A percentile compares a stretch with the other conserved stretches of the same genome.
Evolutionary conservation across 2,329 filamentous ascomycete genomes (phyloP).

Genomic region (Penicillium sp.): DNA sequence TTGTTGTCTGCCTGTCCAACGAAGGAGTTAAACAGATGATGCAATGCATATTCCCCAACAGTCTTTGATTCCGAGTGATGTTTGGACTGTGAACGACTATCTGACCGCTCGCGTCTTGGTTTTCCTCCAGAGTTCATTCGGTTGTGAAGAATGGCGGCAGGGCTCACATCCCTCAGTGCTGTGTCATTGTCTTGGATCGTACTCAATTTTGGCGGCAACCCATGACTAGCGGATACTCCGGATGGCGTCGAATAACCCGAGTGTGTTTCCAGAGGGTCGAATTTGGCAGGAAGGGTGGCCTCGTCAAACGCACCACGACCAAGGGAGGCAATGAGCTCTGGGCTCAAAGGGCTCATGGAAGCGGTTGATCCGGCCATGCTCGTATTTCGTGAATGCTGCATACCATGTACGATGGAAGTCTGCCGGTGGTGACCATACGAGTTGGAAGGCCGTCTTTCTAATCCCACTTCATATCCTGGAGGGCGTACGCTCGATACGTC

Average conservation of each 20-base stretch:
- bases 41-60: constrained; percentile 95
- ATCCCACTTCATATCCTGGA: constrained; percentile 37
- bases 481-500: constrained; percentile 39
- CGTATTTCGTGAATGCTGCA: constrained; percentile 87
- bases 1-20: constrained; percentile 96
- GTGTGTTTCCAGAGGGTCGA: constrained; percentile 36
- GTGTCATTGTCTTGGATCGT: constrained; percentile 43
- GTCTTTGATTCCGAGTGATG: constrained; percentile 77
- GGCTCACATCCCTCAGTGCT: constrained; percentile 27
- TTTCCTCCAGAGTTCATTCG: constrained; percentile 62
- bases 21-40: constrained; percentile 95
- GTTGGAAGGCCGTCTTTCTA: constrained; percentile 46
- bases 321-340: constrained; percentile 75
- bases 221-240: constrained; percentile 42
- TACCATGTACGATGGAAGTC: constrained; percentile 92
- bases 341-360: constrained; percentile 77
- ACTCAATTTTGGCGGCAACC: constrained; percentile 31
- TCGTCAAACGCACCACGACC: constrained; percentile 57
- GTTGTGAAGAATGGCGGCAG: constrained; percentile 34
- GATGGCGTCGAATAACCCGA: constrained; percentile 33
- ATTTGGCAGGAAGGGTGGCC: constrained; percentile 27
- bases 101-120: constrained; percentile 68
- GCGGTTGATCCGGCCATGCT: constrained; percentile 68
- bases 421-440: constrained; percentile 89
- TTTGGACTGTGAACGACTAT: constrained; percentile 74